These are phyloP conservation scores for Gypsophila paniculata DNA, from an alignment of 179 eudicot species.

Conservation along the genomic window DNA sequence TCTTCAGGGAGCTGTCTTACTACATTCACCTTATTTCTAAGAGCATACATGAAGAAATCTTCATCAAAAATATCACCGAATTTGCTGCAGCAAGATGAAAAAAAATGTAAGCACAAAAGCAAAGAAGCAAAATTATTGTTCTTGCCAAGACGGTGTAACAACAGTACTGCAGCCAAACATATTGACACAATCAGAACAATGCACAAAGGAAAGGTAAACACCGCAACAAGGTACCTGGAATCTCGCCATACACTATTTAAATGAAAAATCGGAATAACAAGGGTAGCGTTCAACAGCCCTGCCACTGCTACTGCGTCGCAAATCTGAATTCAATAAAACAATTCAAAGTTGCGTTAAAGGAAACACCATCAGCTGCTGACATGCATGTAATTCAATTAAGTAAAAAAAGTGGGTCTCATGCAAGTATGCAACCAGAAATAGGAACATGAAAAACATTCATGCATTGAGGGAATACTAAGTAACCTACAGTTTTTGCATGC, in stretches of 20 bases:
- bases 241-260: conserved; percentile 95
- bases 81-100: conserved; percentile 54
- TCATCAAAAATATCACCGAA: conserved; percentile 94
- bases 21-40: conserved; percentile 72
- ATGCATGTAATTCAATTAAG: background rate
- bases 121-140: background rate
- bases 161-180: background rate
- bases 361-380: background rate
- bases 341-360: background rate
- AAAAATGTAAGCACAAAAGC: conserved; percentile 6
- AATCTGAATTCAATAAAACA: conserved; percentile 53
- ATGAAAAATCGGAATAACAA: conserved; percentile 92
- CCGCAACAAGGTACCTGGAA: conserved; percentile 59
- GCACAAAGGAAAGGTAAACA: conserved; percentile 1
- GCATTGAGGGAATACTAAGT: background rate
- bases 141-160: background rate
- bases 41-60: conserved; percentile 85
- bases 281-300: conserved; percentile 89
- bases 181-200: background rate
- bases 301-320: conserved; percentile 99
- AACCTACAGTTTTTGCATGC: background rate
- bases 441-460: too few species aligned
- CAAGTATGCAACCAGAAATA: too few species aligned
- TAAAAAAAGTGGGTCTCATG: too few species aligned
- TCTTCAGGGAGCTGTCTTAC: conserved; percentile 80